Evolutionary conservation across 2,329 filamentous ascomycete species (phyloP).

Genomic region (Aspergillus sp.): DNA sequence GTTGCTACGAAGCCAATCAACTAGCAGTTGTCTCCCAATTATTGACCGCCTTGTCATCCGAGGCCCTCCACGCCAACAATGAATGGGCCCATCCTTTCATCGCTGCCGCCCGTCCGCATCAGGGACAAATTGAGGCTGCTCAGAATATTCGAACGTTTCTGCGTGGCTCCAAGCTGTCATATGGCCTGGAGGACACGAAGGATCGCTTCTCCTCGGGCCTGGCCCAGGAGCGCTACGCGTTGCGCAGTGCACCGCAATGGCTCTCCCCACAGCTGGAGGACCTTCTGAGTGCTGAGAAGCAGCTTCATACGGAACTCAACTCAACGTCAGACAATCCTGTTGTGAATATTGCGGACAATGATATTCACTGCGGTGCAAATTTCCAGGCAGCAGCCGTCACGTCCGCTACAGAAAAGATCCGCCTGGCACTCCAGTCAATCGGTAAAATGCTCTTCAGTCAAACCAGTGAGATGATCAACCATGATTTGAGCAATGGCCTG

Average conservation of each 20-base stretch:
- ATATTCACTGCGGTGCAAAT: conserved; percentile 64
- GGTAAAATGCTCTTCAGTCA: conserved; percentile 67
- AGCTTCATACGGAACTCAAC: conserved; percentile 58
- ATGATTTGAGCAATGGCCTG: conserved; percentile 58
- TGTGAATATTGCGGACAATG: conserved; percentile 47
- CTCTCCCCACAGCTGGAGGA: too few relatives aligned
- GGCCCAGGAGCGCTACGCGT: too few relatives aligned
- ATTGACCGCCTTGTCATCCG: conserved; percentile 62
- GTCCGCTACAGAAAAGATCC: conserved; percentile 64
- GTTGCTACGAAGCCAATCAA: conserved; percentile 52
- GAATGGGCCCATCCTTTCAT: conserved; percentile 54
- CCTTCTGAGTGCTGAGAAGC: too few relatives aligned
- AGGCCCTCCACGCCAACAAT: conserved; percentile 42
- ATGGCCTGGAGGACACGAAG: too few relatives aligned
- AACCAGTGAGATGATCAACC: conserved; percentile 64
- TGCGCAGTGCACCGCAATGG: too few relatives aligned
- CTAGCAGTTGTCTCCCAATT: conserved; percentile 58
- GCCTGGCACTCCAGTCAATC: conserved; percentile 54
- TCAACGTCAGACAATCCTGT: conserved; percentile 68
- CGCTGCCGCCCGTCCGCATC: conserved; percentile 59
- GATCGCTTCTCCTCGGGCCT: too few relatives aligned
- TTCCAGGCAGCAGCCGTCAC: conserved; percentile 68
- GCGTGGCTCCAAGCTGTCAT: conserved; percentile 15
- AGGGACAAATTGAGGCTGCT: conserved; percentile 61
- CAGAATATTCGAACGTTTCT: conserved; percentile 55